Percentiles rank a stretch among this genome's conserved stretches.
phyloP scores from a whole-genome alignment of 176 grass and related monocot genomes.

The Themeda triandra region DNA sequence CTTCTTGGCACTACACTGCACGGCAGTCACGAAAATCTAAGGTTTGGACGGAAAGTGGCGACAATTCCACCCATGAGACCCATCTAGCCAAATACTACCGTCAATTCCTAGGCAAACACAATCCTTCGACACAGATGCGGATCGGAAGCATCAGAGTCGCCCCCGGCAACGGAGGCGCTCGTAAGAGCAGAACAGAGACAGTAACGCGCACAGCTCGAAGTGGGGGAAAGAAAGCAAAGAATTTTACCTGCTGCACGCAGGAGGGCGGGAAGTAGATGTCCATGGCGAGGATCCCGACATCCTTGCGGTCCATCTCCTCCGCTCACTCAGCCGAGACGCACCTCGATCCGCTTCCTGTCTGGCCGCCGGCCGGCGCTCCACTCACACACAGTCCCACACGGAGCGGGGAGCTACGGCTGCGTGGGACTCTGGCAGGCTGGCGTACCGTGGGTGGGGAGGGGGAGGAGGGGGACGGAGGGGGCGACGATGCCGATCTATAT shows the following conservation, averaged over 20 bases:
- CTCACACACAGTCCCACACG: neutral
- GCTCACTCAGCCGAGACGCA: neutral
- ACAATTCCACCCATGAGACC: neutral
- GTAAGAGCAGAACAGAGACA: too few species aligned
- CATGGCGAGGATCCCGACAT: conserved; percentile 86
- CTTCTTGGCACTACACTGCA: neutral
- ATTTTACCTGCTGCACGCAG: conserved; percentile 67
- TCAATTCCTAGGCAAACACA: neutral
- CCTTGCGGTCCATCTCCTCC: conserved; percentile 39
- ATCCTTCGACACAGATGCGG: neutral
- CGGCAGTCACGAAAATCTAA: neutral
- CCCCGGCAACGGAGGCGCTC: neutral
- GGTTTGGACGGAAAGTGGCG: neutral
- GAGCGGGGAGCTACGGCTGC: neutral
- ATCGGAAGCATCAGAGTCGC: neutral
- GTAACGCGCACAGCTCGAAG: too few species aligned
- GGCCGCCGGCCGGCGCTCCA: neutral
- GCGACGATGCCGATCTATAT: neutral
- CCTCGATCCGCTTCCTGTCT: neutral
- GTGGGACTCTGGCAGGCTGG: conserved; percentile 7
- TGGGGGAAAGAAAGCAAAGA: neutral
- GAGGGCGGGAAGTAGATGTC: conserved; percentile 83
- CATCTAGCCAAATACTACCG: neutral
- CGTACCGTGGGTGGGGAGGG: neutral
- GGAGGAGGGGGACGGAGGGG: neutral